Percentiles rank a stretch among this genome's conserved stretches.
Evolutionary conservation across 163 green algal species (phyloP).

Genomic region (Prototheca wickerhamii): DNA sequence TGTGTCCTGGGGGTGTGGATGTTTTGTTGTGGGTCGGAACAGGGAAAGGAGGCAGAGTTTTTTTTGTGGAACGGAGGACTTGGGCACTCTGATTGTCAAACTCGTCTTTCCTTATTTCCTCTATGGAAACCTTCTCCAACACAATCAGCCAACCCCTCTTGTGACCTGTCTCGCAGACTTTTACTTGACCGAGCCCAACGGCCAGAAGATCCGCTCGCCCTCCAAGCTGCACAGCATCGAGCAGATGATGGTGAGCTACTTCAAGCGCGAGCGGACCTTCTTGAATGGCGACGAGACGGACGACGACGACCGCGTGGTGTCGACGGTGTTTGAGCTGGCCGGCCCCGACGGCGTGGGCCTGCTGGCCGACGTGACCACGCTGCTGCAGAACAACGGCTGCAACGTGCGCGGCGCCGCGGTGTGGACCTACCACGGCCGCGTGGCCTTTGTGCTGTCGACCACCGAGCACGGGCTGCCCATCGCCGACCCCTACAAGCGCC

Average conservation of each 20-base stretch:
- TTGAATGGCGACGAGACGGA: conserved; percentile 37
- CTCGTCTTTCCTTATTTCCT: too few species aligned
- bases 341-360: conserved; percentile 75
- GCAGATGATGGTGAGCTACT: conserved; percentile 48
- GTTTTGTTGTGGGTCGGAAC: too few species aligned
- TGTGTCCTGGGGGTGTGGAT: neutral
- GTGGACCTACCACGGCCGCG: conserved; percentile 65
- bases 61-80: too few species aligned
- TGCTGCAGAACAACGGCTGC: conserved; percentile 73
- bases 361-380: conserved; percentile 72
- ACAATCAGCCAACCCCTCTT: too few species aligned
- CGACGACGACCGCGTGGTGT: conserved; percentile 33
- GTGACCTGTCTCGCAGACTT: too few species aligned
- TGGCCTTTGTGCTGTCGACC: conserved; percentile 69
- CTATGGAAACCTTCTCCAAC: too few species aligned
- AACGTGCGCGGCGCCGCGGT: conserved; percentile 72
- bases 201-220: neutral
- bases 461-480: conserved; percentile 58
- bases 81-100: too few species aligned
- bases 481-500: conserved; percentile 31
- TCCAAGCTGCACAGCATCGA: neutral
- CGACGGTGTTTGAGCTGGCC: conserved; percentile 85
- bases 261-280: conserved; percentile 27
- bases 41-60: too few species aligned
- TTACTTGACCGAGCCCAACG: too few species aligned